Conservation (phyloP, 768 basidiomycete species). For the Suillus sp. region DNA sequence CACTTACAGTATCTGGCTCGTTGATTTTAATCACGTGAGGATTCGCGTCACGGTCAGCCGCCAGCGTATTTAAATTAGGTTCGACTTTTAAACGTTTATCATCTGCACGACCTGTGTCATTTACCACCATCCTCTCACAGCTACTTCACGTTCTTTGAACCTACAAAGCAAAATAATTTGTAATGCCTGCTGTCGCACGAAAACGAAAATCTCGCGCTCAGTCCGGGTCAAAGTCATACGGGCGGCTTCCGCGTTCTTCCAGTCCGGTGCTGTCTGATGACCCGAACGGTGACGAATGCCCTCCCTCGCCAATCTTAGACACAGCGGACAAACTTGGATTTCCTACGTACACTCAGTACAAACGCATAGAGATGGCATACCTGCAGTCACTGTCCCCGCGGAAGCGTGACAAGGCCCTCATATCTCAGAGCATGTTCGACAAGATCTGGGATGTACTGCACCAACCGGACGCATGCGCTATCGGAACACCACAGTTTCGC, state of each 20-base stretch:
- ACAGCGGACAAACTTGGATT: constrained; percentile 46
- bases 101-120: constrained; percentile 20
- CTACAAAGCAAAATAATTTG: neutral
- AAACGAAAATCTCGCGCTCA: constrained; percentile 2
- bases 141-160: constrained; percentile 6
- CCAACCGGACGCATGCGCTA: constrained; percentile 46
- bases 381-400: constrained; percentile 56
- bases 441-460: constrained; percentile 70
- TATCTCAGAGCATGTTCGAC: constrained; percentile 71
- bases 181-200: constrained; percentile 9
- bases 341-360: constrained; percentile 63
- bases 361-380: constrained; percentile 59
- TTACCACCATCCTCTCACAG: constrained; percentile 14
- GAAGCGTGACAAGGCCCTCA: constrained; percentile 69
- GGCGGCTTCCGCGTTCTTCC: constrained; percentile 15
- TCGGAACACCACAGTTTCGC: constrained; percentile 67
- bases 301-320: constrained; percentile 11
- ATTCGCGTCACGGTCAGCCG: constrained; percentile 31
- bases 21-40: constrained; percentile 36
- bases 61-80: constrained; percentile 7
- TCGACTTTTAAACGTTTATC: neutral
- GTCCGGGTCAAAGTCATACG: constrained; percentile 25
- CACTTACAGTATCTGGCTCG: neutral
- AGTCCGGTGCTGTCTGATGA: constrained; percentile 13
- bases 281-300: neutral